Evolutionary conservation across 768 basidiomycete species (phyloP), one percentile per base, ranked within the genome.

Genomic region (Naganishia vishniacii): DNA sequence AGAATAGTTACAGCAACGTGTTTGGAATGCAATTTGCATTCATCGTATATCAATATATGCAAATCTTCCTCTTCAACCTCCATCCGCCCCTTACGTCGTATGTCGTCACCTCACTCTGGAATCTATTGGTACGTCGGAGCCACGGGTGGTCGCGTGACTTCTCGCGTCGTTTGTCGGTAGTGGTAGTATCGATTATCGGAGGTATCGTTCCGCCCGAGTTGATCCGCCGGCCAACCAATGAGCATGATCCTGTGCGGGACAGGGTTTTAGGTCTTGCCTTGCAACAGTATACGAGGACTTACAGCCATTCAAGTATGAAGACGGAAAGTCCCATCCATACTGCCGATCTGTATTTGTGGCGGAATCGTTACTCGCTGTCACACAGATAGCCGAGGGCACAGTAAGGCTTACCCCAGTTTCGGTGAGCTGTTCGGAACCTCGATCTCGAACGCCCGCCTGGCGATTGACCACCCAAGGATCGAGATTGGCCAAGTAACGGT

Each of bases 111-210:
- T 2, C 16, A 1, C 26, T 29, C n/a, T n/a, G n/a, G n/a, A n/a
- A n/a, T n/a, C n/a, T n/a, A n/a, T 23, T 40, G 40, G 26, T 56
- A 56, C 37, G 31, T n/a, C 37, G 32, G 31, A n/a, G 34, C 53
- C 7, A 60, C 59, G n/a, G 48, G 23, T 20, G 65, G 59, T 23
- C 65, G 45, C 15, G 49, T 56, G 15, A 75, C 68, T 67, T 77
- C 76, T 41, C 76, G 62, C n/a, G 73, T 74, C 18, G 76, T 74
- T 37, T 75, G 71, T 64, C 75, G 74, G 69, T 77, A 74, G 60
- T 75, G 74, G 49, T 77, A 77, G 59, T 75, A 77, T 28, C 73
- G 72, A 59, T 75, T 65, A 25, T 66, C 65, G 5, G 69, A 71
- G 13, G 28, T 67, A 0, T 70, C 72, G 23, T 32, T 72, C 12